A percentile compares a stretch with the other conserved stretches of the same genome.
Conservation (phyloP, 2,329 filamentous ascomycete species). For the Pestalotiopsis sp. region DNA sequence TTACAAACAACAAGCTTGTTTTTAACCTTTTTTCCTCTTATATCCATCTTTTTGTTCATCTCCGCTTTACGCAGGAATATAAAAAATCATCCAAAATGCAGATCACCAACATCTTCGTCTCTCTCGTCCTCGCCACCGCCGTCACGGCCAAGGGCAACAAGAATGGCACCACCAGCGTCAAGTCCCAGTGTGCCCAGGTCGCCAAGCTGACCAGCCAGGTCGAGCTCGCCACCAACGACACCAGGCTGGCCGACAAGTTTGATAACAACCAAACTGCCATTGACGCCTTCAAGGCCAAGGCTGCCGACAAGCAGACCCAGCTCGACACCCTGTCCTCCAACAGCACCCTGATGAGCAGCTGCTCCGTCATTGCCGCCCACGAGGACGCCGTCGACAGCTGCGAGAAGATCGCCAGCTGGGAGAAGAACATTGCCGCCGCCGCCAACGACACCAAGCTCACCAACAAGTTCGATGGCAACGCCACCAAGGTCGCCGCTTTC, state of each 20-base stretch:
- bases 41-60: neutral
- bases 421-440: slow-evolving; percentile 26
- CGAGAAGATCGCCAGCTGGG: slow-evolving; percentile 28
- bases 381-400: slow-evolving; percentile 31
- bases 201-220: slow-evolving; percentile 31
- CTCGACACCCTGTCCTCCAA: slow-evolving; percentile 37
- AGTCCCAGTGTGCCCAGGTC: slow-evolving; percentile 36
- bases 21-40: neutral
- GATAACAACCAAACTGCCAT: slow-evolving; percentile 39
- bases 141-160: slow-evolving; percentile 31
- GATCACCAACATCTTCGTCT: slow-evolving; percentile 18
- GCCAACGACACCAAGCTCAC: slow-evolving; percentile 34
- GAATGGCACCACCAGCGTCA: slow-evolving; percentile 29
- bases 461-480: slow-evolving; percentile 36
- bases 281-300: slow-evolving; percentile 39
- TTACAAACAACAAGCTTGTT: slow-evolving; percentile 9
- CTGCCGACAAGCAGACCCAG: slow-evolving; percentile 29
- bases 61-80: neutral
- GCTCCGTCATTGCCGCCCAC: slow-evolving; percentile 34
- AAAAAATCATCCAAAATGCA: slow-evolving; percentile 19
- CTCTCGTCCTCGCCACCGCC: slow-evolving; percentile 17
- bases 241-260: slow-evolving; percentile 33
- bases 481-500: slow-evolving; percentile 36
- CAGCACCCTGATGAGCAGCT: slow-evolving; percentile 36
- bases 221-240: slow-evolving; percentile 38